phyloP scores from a whole-genome alignment of 176 grass and related monocot genomes.

The Leersia perrieri region DNA sequence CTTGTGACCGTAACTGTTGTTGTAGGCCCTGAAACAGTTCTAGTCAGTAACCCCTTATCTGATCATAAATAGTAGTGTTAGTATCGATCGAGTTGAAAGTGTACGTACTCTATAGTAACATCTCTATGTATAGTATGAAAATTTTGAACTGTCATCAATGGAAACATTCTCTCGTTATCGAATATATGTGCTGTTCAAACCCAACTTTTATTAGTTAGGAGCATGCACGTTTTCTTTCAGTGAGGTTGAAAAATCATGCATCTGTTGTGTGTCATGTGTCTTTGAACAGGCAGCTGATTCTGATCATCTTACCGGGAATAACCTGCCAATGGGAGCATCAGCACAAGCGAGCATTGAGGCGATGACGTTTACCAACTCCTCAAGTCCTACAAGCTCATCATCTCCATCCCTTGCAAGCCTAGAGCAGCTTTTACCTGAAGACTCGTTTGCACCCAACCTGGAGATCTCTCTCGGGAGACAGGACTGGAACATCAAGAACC shows the following conservation, averaged over 20 bases:
- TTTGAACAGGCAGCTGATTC: constrained; percentile 28
- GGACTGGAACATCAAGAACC: constrained; percentile 51
- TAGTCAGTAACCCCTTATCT: background rate
- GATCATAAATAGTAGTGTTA: background rate
- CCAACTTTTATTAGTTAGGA: background rate
- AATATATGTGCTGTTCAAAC: background rate
- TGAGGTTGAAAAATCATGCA: background rate
- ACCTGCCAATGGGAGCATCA: constrained; percentile 9
- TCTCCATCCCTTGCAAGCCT: constrained; percentile 31
- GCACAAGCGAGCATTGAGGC: constrained; percentile 18
- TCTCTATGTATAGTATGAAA: background rate
- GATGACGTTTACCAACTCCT: background rate
- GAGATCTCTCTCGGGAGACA: constrained; percentile 83
- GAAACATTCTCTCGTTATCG: background rate
- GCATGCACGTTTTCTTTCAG: background rate
- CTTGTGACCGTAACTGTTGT: background rate
- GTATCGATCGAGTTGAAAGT: background rate
- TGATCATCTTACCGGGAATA: constrained; percentile 7
- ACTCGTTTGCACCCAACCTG: constrained; percentile 48
- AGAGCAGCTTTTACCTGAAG: constrained; percentile 37
- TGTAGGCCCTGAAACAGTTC: background rate
- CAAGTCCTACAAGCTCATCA: constrained; percentile 36
- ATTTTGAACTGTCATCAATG: background rate
- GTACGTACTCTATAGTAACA: background rate
- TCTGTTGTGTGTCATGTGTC: background rate